These are phyloP conservation scores for Penicillium robsamsonii DNA, from an alignment of 495 filamentous ascomycete species.

Conservation along the genomic window DNA sequence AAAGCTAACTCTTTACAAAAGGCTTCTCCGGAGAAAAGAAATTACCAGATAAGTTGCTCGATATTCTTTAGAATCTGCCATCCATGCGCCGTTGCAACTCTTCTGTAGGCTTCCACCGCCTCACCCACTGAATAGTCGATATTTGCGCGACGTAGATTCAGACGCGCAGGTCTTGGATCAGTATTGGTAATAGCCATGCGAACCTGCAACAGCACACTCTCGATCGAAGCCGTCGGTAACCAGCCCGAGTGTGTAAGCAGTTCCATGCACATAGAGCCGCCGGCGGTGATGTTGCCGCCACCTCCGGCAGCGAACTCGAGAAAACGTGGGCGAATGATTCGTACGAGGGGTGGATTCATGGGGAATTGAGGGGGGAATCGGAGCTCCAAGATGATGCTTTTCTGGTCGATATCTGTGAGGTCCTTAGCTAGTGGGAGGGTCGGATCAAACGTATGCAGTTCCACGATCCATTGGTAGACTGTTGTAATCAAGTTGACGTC, in stretches of 20 bases:
- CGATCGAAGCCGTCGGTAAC: conserved; percentile 68
- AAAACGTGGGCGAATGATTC: conserved; percentile 80
- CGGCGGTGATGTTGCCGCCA: conserved; percentile 85
- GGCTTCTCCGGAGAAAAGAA: background rate
- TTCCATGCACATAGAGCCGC: conserved; percentile 91
- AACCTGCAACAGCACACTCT: conserved; percentile 80
- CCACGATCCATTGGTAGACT: conserved; percentile 91
- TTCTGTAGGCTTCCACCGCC: conserved; percentile 68
- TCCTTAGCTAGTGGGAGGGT: conserved; percentile 69
- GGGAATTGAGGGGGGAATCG: conserved; percentile 75
- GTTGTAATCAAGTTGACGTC: conserved; percentile 59
- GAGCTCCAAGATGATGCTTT: conserved; percentile 75
- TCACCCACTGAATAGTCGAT: conserved; percentile 65
- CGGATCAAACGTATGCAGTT: conserved; percentile 79
- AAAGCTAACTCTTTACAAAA: background rate
- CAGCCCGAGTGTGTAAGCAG: conserved; percentile 83
- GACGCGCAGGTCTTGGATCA: conserved; percentile 70
- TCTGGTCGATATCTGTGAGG: conserved; percentile 59
- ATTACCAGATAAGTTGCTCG: conserved; percentile 21
- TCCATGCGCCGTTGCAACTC: conserved; percentile 67
- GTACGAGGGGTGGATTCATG: conserved; percentile 78
- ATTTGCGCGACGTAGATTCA: conserved; percentile 31
- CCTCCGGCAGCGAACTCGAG: conserved; percentile 67
- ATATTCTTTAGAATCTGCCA: conserved; percentile 39
- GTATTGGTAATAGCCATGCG: conserved; percentile 67